Base-by-base conservation (phyloP, 2,329 filamentous ascomycete species). In the Claviceps monticola region DNA sequence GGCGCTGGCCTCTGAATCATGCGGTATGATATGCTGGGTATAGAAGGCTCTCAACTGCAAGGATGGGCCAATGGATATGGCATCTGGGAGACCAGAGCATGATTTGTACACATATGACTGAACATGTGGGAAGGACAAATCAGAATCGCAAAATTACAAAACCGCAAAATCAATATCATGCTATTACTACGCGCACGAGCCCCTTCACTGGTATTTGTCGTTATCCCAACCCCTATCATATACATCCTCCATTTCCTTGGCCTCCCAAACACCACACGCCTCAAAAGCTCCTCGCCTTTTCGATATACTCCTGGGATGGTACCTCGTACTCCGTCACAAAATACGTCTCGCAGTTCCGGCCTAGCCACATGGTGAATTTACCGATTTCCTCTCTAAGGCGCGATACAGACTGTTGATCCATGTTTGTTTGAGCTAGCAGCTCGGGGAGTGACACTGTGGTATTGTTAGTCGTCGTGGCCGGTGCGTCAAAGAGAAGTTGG, bases 401-500 rank as follows among this genome's bases (percentile, higher is more conserved):
- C 56, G 84, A 86, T 43, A 95, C 88, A 2, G 89, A 90, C 65
- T 95, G 89, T 50, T 84, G 76, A 62, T 97, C 93, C 89, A 98
- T 95, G 69, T 97, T 97, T 50, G 93, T 98, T 66, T 98, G 93
- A 4, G 90, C 90, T 56, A 97, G 83, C 42, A 97, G 81, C 64
- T 98, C 93, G 0, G 93, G 91, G 59, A 97, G 82, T 1, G 86
- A 85, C 3, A 94, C 91, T 95, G 29, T 46, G 19, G 8, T 11
- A 4, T 39, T 23, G 8, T 47, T 51, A 26, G 38, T 49, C 26
- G 43, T n/a, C 14, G 16, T 19, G 23, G n/a, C 19, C 5, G 14
- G 14, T 2, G 4, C 5, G 36, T 13, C 23, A 26, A 38, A 14
- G 16, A 19, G 29, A 19, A 14, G 8, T 19, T 11, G 3, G 3